These are phyloP conservation scores for Onygena corvina DNA, from an alignment of 2,329 filamentous ascomycete genomes.

Conservation along the genomic window DNA sequence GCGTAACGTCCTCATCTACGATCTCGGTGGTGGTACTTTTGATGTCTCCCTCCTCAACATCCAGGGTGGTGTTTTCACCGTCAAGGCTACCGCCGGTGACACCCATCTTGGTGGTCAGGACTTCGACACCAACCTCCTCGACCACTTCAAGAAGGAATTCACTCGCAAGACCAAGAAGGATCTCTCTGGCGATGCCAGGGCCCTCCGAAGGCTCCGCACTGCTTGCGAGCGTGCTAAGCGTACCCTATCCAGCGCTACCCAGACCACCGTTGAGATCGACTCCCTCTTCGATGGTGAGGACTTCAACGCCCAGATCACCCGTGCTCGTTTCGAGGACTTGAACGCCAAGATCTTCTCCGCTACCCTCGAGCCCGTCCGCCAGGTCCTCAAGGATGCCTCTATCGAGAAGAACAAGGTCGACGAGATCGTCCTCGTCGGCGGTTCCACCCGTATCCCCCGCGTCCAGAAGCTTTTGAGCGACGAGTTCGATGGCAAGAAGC, in stretches of 20 bases:
- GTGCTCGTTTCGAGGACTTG: conserved; percentile 96
- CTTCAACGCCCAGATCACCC: conserved; percentile 93
- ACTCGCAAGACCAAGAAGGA: conserved; percentile 62
- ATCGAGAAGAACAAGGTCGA: conserved; percentile 87
- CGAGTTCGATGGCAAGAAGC: conserved; percentile 99
- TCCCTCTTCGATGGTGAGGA: conserved; percentile 97
- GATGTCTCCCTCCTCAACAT: conserved; percentile 99
- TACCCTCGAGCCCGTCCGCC: conserved; percentile 87
- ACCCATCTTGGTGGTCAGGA: conserved; percentile 93
- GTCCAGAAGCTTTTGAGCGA: conserved; percentile 99
- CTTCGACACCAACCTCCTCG: conserved; percentile 90
- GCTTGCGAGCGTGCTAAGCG: conserved; percentile 99
- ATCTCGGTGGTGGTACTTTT: conserved; percentile 99
- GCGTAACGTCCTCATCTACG: conserved; percentile 98
- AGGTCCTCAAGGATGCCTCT: conserved; percentile 85
- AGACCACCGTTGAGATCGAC: conserved; percentile 97
- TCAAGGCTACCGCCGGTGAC: conserved; percentile 96
- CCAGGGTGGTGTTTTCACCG: conserved; percentile 97
- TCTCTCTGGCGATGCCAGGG: conserved; percentile 59
- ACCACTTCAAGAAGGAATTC: conserved; percentile 97
- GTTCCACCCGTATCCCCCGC: conserved; percentile 94
- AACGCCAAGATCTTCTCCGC: conserved; percentile 92
- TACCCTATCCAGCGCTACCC: conserved; percentile 91
- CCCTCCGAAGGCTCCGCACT: conserved; percentile 88
- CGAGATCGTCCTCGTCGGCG: conserved; percentile 98